Evolutionary conservation across 2,329 filamentous ascomycete genomes (phyloP).

Genomic region (Penicillium sp.): DNA sequence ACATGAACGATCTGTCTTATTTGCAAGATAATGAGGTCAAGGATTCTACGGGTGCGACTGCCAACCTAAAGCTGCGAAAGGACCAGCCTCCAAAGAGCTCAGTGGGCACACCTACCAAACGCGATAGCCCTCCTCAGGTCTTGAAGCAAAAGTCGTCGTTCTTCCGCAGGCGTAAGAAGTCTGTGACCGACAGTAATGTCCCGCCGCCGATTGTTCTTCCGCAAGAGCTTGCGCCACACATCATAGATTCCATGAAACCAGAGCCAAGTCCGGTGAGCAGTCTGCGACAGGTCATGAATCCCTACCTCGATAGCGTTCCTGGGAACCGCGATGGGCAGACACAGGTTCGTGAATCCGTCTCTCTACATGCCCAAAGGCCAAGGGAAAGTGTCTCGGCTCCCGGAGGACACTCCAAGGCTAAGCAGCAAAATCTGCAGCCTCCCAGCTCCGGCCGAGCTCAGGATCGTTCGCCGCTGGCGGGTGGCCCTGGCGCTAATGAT

Average conservation of each 20-base stretch:
- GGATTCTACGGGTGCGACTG: slow-evolving; percentile 16
- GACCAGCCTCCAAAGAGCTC: slow-evolving; percentile 26
- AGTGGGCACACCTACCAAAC: slow-evolving; percentile 19
- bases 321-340: slow-evolving; percentile 19
- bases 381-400: slow-evolving; percentile 25
- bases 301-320: slow-evolving; percentile 56
- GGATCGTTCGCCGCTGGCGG: slow-evolving; percentile 33
- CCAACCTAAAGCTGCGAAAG: slow-evolving; percentile 24
- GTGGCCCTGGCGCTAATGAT: slow-evolving; percentile 35
- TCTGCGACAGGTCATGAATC: slow-evolving; percentile 79
- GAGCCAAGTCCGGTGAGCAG: slow-evolving; percentile 67
- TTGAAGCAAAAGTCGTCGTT: slow-evolving; percentile 93
- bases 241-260: slow-evolving; percentile 25
- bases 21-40: slow-evolving; percentile 25
- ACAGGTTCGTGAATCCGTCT: slow-evolving; percentile 17
- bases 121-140: slow-evolving; percentile 46
- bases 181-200: slow-evolving; percentile 60
- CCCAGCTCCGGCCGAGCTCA: slow-evolving; percentile 20
- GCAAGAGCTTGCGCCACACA: slow-evolving; percentile 42
- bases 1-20: slow-evolving; percentile 20
- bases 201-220: slow-evolving; percentile 53
- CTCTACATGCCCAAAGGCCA: slow-evolving; percentile 19
- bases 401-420: slow-evolving; percentile 22
- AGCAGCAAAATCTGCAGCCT: slow-evolving; percentile 28
- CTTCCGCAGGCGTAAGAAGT: slow-evolving; percentile 91